These are phyloP conservation scores for Coemansia erecta DNA, from an alignment of 192 early-diverging fungal genomes.

Conservation along the genomic window DNA sequence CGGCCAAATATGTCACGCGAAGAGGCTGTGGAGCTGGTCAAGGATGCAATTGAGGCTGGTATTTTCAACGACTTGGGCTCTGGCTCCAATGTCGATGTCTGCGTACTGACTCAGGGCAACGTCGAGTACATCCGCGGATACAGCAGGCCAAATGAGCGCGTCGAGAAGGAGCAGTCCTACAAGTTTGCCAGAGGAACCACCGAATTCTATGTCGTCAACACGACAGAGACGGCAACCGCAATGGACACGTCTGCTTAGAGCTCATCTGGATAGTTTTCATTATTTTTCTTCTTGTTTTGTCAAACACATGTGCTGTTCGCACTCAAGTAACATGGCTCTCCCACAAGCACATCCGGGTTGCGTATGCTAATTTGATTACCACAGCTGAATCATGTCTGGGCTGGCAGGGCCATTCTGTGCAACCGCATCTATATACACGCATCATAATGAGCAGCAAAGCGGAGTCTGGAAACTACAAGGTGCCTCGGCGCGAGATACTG, in stretches of 20 bases:
- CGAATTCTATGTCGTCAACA: constrained; percentile 25
- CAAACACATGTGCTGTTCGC: neutral
- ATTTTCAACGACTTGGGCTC: constrained; percentile 99
- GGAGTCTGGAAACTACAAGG: neutral
- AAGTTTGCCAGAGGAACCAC: constrained; percentile 54
- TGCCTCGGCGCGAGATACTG: constrained; percentile 61
- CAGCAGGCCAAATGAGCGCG: constrained; percentile 84
- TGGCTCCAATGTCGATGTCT: constrained; percentile 93
- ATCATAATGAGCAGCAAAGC: neutral
- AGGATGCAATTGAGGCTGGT: constrained; percentile 93
- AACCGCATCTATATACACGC: neutral
- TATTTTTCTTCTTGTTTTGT: neutral
- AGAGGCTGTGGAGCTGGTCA: constrained; percentile 86
- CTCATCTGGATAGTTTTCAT: neutral
- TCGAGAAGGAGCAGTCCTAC: constrained; percentile 82
- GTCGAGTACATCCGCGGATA: constrained; percentile 86
- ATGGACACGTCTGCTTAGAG: constrained; percentile 45
- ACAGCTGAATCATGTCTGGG: neutral
- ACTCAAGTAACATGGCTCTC: neutral
- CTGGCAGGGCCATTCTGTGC: neutral
- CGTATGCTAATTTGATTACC: neutral
- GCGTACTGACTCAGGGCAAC: constrained; percentile 82
- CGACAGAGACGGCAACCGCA: constrained; percentile 19
- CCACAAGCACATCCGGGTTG: neutral
- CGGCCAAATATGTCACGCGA: constrained; percentile 77